Conservation (phyloP, 2,329 filamentous ascomycete species). For the Arthrobotrys sinensis region DNA sequence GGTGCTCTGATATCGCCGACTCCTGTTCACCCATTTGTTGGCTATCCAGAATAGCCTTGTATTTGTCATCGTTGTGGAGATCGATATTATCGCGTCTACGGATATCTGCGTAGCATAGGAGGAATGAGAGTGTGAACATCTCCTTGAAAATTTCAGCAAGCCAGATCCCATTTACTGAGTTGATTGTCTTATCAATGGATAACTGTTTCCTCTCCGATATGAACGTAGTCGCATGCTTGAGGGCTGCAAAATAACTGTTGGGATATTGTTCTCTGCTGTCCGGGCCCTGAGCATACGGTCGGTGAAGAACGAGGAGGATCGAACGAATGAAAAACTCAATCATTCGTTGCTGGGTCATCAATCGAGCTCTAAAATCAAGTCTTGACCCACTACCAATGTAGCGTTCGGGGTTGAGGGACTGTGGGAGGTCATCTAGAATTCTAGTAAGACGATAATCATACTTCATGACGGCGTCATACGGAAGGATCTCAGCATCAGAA, state of each 20-base stretch:
- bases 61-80: slow-evolving; percentile 51
- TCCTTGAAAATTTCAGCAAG: slow-evolving; percentile 56
- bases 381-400: slow-evolving; percentile 39
- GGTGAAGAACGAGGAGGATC: slow-evolving; percentile 48
- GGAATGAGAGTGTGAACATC: slow-evolving; percentile 52
- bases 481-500: slow-evolving; percentile 38
- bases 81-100: slow-evolving; percentile 51
- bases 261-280: slow-evolving; percentile 58
- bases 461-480: slow-evolving; percentile 56
- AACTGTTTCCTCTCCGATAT: slow-evolving; percentile 46
- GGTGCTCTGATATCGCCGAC: slow-evolving; percentile 53
- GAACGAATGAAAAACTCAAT: slow-evolving; percentile 55
- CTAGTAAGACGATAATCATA: slow-evolving; percentile 59
- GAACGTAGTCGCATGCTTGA: slow-evolving; percentile 38
- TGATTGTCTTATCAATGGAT: slow-evolving; percentile 36
- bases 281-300: slow-evolving; percentile 51
- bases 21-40: slow-evolving; percentile 50
- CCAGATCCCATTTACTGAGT: slow-evolving; percentile 56
- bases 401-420: slow-evolving; percentile 37
- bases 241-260: slow-evolving; percentile 49
- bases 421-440: slow-evolving; percentile 47
- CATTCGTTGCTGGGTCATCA: slow-evolving; percentile 53
- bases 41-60: slow-evolving; percentile 47
- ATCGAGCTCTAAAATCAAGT: slow-evolving; percentile 43
- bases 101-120: slow-evolving; percentile 53